Base-by-base conservation (phyloP, 495 filamentous ascomycete genomes). In the Penicillium canescens region DNA sequence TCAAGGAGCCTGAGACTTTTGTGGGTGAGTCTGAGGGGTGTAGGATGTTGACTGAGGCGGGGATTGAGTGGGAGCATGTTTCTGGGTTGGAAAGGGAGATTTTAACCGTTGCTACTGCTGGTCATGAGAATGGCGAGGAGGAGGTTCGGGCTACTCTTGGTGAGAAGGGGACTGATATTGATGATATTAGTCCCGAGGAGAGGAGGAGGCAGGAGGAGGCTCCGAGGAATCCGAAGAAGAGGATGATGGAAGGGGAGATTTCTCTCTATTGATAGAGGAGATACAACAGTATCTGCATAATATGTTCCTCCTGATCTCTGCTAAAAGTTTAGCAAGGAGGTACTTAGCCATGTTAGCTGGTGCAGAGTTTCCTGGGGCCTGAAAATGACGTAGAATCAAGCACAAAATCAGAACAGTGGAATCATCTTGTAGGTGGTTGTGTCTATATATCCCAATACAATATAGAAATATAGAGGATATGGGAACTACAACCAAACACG, bases 1-100 rank as follows among this genome's bases (percentile, higher is more conserved):
- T 95, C 0, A 79, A 86, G 65, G 94, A 98, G 75, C 94, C 94
- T 0, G 85, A 85, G 52, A 95, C 80, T 24, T 98, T 98, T 71
- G 89, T 98, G 23, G 84, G 82, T 21, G 80, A 82, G 45, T 96
- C 95, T 53, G 81, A 84, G 59, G 91, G 91, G 34, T 85, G 84
- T 69, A 69, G 62, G 62, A 85, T 79, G 64, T 74, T 98, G 50
- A 79, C 83, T 52, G 79, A 80, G n/a, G 85, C 82, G 5, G 90
- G 91, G n/a, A 82, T 98, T 37, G 68, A 81, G 34, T 87, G 89
- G 57, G 71, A 87, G 20, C 78, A 86, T 62, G 80, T 98, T 13
- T 48, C 71, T 20, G 94, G 94, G 1, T 70, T 96, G 23, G 92
- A 96, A 64, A 77, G 81, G 52, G 86, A 94, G 60, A 96, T 96